Conservation (phyloP, 495 filamentous ascomycete species). For the Aspergillus bridgeri region DNA sequence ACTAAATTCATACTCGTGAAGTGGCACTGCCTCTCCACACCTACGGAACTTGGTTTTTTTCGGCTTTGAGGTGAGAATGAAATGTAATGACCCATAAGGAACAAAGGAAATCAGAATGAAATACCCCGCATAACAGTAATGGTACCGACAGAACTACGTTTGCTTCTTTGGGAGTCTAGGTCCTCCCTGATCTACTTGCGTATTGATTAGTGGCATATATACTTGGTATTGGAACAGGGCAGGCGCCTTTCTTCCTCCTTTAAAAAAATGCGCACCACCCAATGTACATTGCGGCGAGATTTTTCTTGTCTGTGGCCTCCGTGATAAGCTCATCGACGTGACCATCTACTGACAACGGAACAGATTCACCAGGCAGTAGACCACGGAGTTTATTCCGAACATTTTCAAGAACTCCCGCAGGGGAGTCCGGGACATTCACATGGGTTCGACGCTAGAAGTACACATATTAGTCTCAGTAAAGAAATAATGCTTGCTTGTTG, state of each 20-base stretch:
- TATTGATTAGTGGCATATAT: background rate
- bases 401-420: conserved; percentile 83
- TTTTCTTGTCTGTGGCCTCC: conserved; percentile 72
- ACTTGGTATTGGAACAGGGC: background rate
- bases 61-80: background rate
- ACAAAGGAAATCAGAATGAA: background rate
- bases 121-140: background rate
- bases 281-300: conserved; percentile 90
- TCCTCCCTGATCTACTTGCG: too few relatives aligned
- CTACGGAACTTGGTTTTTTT: background rate
- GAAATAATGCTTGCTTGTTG: background rate
- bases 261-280: conserved; percentile 95
- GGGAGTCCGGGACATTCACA: conserved; percentile 71
- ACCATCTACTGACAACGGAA: conserved; percentile 89
- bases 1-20: background rate
- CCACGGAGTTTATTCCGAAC: conserved; percentile 85
- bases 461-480: conserved; percentile 12
- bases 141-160: background rate
- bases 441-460: conserved; percentile 51
- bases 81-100: background rate
- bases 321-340: conserved; percentile 91
- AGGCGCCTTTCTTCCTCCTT: conserved; percentile 2
- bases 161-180: background rate
- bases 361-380: conserved; percentile 76
- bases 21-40: background rate